phyloP scores from a whole-genome alignment of 768 basidiomycete species.

The Royoungia palumana region DNA sequence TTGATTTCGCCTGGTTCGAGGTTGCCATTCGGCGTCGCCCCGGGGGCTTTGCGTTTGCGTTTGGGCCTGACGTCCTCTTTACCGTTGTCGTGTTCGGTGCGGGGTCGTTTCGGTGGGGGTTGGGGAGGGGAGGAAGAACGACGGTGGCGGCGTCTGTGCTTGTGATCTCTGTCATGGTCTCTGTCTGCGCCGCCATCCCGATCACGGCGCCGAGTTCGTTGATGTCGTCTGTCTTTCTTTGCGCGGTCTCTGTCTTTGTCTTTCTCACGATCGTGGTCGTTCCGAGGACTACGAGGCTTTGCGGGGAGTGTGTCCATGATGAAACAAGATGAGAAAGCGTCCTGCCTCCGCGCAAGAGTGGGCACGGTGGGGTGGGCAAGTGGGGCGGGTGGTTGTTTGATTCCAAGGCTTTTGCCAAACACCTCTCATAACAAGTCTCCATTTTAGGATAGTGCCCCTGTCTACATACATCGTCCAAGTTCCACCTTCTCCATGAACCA shows the following conservation, averaged over 20 bases:
- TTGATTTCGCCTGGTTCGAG: conserved; percentile 10
- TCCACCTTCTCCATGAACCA: conserved; percentile 14
- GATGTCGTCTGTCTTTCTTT: conserved; percentile 8
- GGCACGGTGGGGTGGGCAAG: not conserved
- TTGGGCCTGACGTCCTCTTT: not conserved
- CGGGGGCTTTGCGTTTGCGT: conserved; percentile 17
- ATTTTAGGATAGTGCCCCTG: not conserved
- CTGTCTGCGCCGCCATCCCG: conserved; percentile 6
- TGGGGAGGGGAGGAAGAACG: conserved; percentile 16
- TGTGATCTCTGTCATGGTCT: not conserved
- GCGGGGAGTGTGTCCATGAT: conserved; percentile 20
- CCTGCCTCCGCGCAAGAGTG: too few species aligned
- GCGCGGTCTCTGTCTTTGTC: too few species aligned
- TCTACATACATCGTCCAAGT: not conserved
- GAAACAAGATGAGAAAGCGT: not conserved
- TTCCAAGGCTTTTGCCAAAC: conserved; percentile 27
- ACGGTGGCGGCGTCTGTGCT: conserved; percentile 3
- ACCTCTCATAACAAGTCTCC: conserved; percentile 1
- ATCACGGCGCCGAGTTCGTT: conserved; percentile 8
- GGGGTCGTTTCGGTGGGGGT: conserved; percentile 17
- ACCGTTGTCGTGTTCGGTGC: not conserved
- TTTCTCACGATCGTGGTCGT: conserved; percentile 14
- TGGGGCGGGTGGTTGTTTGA: conserved; percentile 23
- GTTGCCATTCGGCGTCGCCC: conserved; percentile 1
- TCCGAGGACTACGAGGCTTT: conserved; percentile 19